Percentiles rank a stretch among this genome's conserved stretches.
phyloP scores from a whole-genome alignment of 352 stramenopile genomes.

The Pythium grandisporangium region DNA sequence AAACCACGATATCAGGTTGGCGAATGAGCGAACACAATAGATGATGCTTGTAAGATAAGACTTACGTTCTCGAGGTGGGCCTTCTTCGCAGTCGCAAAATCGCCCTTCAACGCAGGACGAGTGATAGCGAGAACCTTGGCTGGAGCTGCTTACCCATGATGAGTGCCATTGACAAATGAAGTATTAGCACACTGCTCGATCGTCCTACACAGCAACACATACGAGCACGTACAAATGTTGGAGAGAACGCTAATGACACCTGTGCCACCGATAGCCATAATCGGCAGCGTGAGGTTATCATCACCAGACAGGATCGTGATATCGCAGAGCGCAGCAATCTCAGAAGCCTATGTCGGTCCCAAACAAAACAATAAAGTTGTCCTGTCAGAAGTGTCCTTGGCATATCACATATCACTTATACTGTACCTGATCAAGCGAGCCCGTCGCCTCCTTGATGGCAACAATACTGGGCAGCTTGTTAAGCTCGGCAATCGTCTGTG shows the following conservation, averaged over 20 bases:
- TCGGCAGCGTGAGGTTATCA: conserved; percentile 85
- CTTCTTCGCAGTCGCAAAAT: conserved; percentile 73
- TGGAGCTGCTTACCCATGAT: conserved; percentile 46
- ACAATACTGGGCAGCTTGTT: conserved; percentile 94
- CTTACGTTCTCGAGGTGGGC: conserved; percentile 80
- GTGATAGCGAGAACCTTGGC: conserved; percentile 83
- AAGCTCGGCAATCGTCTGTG: conserved; percentile 91
- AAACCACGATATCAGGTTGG: background rate
- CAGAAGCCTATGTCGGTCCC: conserved; percentile 70
- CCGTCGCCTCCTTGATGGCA: conserved; percentile 97
- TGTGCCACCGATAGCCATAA: conserved; percentile 85
- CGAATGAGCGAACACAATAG: no score
- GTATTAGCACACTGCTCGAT: no score
- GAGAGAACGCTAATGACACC: conserved; percentile 89
- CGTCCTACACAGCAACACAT: no score
- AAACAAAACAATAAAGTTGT: no score
- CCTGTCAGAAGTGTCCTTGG: no score
- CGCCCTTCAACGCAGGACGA: conserved; percentile 60
- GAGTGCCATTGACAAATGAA: no score
- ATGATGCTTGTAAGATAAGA: no score
- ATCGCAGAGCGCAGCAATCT: conserved; percentile 85
- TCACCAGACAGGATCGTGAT: conserved; percentile 89
- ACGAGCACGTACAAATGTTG: conserved; percentile 68
- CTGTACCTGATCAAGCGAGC: conserved; percentile 76
- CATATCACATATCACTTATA: background rate